Percentiles rank a stretch among this genome's conserved stretches.
Evolutionary conservation across 768 basidiomycete species (phyloP).

Genomic region (Hygrophorus russula): DNA sequence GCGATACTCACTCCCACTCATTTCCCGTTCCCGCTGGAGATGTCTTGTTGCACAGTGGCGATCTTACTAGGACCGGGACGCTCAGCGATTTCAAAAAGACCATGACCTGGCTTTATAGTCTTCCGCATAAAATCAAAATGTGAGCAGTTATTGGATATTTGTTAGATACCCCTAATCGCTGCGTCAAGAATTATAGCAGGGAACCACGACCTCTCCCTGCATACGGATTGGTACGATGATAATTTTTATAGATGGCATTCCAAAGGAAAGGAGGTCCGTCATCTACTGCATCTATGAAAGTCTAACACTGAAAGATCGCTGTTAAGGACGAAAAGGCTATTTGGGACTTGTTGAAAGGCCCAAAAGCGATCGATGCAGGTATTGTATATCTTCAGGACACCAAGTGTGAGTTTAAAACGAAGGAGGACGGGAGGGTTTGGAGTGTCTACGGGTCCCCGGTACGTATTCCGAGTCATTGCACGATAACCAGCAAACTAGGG

Average conservation of each 20-base stretch:
- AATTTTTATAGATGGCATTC: constrained; percentile 20
- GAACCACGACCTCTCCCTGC: constrained; percentile 49
- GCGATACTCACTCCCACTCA: constrained; percentile 39
- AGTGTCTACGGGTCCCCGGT: constrained; percentile 62
- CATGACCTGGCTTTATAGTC: constrained; percentile 42
- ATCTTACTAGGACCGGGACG: constrained; percentile 43
- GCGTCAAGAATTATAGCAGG: constrained; percentile 49
- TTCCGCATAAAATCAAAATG: constrained; percentile 56
- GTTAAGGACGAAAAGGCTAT: constrained; percentile 16
- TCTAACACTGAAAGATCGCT: neutral
- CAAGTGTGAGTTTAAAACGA: constrained; percentile 24
- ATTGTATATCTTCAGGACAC: constrained; percentile 50
- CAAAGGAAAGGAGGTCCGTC: constrained; percentile 18
- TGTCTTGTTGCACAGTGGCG: constrained; percentile 56
- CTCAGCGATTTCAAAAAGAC: constrained; percentile 34
- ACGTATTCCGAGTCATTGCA: constrained; percentile 10
- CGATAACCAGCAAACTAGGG: neutral
- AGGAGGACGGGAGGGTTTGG: constrained; percentile 36
- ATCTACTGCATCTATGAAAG: too few relatives aligned
- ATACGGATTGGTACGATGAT: constrained; percentile 28
- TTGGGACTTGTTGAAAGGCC: constrained; percentile 22
- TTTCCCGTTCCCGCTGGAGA: constrained; percentile 49
- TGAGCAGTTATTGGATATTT: constrained; percentile 21
- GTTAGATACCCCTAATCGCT: neutral
- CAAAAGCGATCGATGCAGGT: constrained; percentile 24